Conservation (phyloP, 108 stramenopile species). For the Stephanodiscus triporus region DNA sequence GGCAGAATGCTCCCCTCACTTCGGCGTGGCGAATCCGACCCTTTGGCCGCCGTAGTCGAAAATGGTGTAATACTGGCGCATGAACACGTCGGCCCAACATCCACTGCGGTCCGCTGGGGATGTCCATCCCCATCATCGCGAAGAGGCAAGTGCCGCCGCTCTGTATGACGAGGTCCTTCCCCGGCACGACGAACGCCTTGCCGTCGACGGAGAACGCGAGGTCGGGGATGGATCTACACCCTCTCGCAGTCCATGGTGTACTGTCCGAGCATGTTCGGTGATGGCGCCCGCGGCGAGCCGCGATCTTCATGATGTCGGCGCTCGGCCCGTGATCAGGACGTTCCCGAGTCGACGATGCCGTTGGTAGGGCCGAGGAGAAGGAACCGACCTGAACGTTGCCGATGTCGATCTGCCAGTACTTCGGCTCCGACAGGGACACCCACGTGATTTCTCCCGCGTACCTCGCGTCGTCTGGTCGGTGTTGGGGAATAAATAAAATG, state of each 20-base stretch:
- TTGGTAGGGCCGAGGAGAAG: conserved; percentile 44
- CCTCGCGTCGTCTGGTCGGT: conserved; percentile 55
- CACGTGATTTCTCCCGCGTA: conserved; percentile 81
- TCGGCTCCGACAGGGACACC: conserved; percentile 76
- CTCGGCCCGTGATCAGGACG: conserved; percentile 92
- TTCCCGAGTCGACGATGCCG: conserved; percentile 93
- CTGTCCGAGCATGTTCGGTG: conserved; percentile 86
- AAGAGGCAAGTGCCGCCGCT: conserved; percentile 86
- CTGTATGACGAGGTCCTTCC: conserved; percentile 88
- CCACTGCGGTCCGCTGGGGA: conserved; percentile 88
- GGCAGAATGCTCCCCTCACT: conserved; percentile 22
- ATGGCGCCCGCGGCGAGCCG: conserved; percentile 83
- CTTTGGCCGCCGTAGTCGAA: conserved; percentile 89
- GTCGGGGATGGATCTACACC: conserved; percentile 64
- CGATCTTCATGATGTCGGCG: conserved; percentile 67
- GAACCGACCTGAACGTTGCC: conserved; percentile 69
- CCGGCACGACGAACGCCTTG: conserved; percentile 79
- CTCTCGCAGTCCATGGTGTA: conserved; percentile 91
- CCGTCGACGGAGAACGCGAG: conserved; percentile 86
- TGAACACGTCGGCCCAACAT: conserved; percentile 97
- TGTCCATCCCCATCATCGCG: conserved; percentile 96
- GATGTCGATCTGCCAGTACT: conserved; percentile 93
- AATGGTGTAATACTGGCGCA: conserved; percentile 94
- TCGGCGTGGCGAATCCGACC: conserved; percentile 86
- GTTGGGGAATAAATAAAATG: conserved; percentile 4